Evolutionary conservation across 371 early-diverging fungal genomes (phyloP), one percentile per base, ranked within the genome.

Genomic region (Actinomucor elegans): DNA sequence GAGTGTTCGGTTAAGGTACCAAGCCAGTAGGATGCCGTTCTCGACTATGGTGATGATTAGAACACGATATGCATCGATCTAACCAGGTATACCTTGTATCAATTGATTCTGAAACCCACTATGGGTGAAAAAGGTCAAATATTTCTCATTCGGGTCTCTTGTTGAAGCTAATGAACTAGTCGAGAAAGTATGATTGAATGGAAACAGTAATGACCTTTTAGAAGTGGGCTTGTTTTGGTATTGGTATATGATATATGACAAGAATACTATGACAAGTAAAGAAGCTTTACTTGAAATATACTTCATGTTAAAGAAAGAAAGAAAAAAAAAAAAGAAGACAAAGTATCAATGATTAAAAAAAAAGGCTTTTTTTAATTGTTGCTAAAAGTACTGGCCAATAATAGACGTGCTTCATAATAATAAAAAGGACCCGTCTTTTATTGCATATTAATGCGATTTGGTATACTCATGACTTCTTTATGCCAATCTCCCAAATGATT

Each of bases 21-120:
- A 78, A 42, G 78, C 75, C 38, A 78, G 62, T 10, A 83, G 52
- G 17, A 85, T 69, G 3, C 80, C 83, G 51, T 85, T 85, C 51
- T 83, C 83, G 20, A 83, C 78, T 78, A 46, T 34, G 2, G n/a
- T n/a, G 34, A 17, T 18, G 5, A 9, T 40, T 9, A 7, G 24
- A 40, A n/a, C 12, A 1, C 5, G 12, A 24, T 4, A 12, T 15
- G 21, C 40, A 12, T 21, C 5, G 20, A 21, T 11, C 40, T 23
- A 24, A 14, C n/a, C 2, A 40, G 21, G 15, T 37, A 21, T 64
- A 72, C 78, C 75, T 71, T 73, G 73, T 52, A 74, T 74, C 3
- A 77, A 54, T 57, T 85, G 85, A 49, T 83, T 82, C 45, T 83
- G 80, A 48, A 85, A 77, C 0, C 81, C 79, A 24, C 79, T 77